phyloP scores from a whole-genome alignment of 306 rosid species.

The Prinsepia uniflora region DNA sequence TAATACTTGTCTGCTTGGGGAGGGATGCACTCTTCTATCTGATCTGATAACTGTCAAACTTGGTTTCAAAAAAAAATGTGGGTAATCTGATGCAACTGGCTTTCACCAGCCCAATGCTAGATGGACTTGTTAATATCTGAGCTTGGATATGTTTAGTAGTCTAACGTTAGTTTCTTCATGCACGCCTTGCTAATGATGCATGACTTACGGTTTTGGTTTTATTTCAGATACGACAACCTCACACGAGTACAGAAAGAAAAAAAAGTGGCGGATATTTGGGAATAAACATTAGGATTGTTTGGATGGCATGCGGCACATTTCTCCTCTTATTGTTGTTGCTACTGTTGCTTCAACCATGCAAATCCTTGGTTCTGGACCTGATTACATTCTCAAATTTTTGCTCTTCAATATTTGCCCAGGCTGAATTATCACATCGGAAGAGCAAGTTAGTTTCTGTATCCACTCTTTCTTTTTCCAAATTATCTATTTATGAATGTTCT shows the following conservation, averaged over 20 bases:
- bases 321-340: background rate
- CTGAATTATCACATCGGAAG: background rate
- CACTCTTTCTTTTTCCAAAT: background rate
- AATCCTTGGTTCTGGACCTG: slow-evolving; percentile 19
- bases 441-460: background rate
- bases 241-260: slow-evolving; percentile 60
- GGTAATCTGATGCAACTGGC: background rate
- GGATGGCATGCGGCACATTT: slow-evolving; percentile 7
- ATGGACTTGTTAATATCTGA: background rate
- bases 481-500: background rate
- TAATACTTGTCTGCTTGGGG: background rate
- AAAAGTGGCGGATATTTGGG: slow-evolving; percentile 79
- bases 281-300: slow-evolving; percentile 44
- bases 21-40: background rate
- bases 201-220: slow-evolving; percentile 19
- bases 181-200: background rate
- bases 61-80: background rate
- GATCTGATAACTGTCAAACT: background rate
- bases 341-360: background rate
- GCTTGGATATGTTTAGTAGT: background rate
- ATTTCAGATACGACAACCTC: slow-evolving; percentile 51
- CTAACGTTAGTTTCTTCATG: background rate
- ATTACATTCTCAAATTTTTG: background rate
- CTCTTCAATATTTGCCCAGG: background rate
- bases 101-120: background rate